phyloP scores from a whole-genome alignment of 148 eudicot genomes.

The Fagopyrum esculentum region DNA sequence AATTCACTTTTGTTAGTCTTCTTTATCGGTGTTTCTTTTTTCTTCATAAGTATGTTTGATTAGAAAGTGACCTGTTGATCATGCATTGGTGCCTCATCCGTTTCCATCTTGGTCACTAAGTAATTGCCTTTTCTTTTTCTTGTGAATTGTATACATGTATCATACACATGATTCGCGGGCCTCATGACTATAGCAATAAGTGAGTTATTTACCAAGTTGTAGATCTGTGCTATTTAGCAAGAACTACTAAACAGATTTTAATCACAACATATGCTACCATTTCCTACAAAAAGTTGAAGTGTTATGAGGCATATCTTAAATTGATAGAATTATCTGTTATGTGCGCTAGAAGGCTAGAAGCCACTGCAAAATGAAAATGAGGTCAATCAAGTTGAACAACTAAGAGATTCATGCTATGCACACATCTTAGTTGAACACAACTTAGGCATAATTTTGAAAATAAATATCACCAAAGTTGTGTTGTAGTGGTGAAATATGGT shows the following conservation, averaged over 20 bases:
- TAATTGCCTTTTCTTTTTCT: no score
- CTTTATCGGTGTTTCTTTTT: no score
- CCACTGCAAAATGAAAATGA: background rate
- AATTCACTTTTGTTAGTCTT: background rate
- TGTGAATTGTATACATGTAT: no score
- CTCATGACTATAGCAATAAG: no score
- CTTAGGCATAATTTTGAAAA: background rate
- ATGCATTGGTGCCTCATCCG: background rate
- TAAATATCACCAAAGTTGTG: constrained; percentile 15
- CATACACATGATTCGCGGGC: no score
- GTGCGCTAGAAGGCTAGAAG: background rate
- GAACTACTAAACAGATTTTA: background rate
- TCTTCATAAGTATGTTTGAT: background rate
- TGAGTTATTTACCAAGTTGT: no score
- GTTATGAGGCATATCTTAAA: background rate
- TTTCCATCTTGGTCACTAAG: no score
- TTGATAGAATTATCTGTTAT: background rate
- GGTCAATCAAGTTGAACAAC: constrained; percentile 1
- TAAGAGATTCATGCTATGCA: constrained; percentile 22
- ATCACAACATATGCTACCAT: background rate
- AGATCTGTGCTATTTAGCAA: no score
- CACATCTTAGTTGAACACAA: constrained; percentile 42
- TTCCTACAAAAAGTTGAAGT: no score
- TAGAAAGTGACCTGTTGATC: background rate
- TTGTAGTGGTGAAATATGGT: background rate